phyloP scores from a whole-genome alignment of 306 rosid genomes.

The Sicyos baderoa region DNA sequence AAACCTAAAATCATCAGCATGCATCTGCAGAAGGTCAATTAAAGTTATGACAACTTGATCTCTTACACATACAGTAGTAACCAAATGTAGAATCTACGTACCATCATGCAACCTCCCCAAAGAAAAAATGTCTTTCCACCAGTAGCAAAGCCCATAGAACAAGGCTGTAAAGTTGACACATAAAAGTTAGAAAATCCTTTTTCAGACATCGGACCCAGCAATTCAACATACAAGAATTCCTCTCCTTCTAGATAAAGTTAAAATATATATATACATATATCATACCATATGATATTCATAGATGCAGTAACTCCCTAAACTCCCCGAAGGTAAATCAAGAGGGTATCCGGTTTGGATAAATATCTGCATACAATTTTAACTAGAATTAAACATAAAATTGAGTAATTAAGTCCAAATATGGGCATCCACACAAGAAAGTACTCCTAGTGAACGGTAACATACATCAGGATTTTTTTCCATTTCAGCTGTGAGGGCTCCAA shows the following conservation, averaged over 20 bases:
- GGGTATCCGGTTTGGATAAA: constrained; percentile 99
- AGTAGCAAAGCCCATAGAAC: constrained; percentile 99
- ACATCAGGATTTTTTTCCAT: constrained; percentile 94
- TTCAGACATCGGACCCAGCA: background rate
- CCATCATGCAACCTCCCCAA: constrained; percentile 99
- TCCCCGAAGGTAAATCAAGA: constrained; percentile 96
- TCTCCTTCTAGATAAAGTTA: background rate
- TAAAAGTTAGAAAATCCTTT: background rate
- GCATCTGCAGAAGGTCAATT: constrained; percentile 63
- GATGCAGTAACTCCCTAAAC: constrained; percentile 95
- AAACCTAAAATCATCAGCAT: constrained; percentile 77
- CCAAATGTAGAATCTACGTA: constrained; percentile 36
- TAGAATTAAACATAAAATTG: constrained; percentile 24
- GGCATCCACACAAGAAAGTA: constrained; percentile 11
- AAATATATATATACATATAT: too few relatives aligned
- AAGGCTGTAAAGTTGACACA: constrained; percentile 51
- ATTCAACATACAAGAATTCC: background rate
- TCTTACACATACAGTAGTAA: constrained; percentile 11
- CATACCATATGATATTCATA: constrained; percentile 97
- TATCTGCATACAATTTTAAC: constrained; percentile 51
- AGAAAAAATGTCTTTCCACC: constrained; percentile 96
- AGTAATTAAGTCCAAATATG: constrained; percentile 11
- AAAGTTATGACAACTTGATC: constrained; percentile 9
- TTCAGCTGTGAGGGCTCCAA: constrained; percentile 71
- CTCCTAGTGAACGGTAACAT: constrained; percentile 18